Percentiles rank a stretch among this genome's conserved stretches.
These are phyloP conservation scores for Leptographium galeiforme DNA, from an alignment of 2,329 filamentous ascomycete species.

Conservation along the genomic window DNA sequence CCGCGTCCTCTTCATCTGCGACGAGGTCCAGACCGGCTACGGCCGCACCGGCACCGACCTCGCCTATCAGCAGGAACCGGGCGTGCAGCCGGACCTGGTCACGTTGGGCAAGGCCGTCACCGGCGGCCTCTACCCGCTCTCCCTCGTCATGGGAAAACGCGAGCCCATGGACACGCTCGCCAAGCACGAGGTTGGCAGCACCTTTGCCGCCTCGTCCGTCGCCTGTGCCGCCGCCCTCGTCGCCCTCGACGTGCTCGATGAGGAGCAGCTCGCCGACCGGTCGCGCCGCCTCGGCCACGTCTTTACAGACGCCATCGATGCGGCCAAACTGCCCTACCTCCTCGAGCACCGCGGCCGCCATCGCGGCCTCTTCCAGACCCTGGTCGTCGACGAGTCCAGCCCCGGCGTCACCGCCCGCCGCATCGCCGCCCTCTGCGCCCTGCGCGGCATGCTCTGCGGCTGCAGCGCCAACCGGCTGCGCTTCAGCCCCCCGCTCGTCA, in stretches of 20 bases:
- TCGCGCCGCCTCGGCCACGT: not conserved
- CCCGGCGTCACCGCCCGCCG: not conserved
- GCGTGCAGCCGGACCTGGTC: not conserved
- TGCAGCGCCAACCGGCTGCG: not conserved
- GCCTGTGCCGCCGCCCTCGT: conserved; percentile 2
- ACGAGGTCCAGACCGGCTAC: conserved; percentile 3
- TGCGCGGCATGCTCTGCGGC: conserved; percentile 3
- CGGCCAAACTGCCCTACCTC: conserved; percentile 1
- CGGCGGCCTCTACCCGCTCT: conserved; percentile 2
- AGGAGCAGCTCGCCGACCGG: not conserved
- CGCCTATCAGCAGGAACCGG: conserved; percentile 2
- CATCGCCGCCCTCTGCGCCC: not conserved
- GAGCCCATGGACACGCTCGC: not conserved
- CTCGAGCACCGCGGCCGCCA: conserved; percentile 1
- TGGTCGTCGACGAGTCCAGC: not conserved
- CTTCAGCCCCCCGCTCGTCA: conserved; percentile 1
- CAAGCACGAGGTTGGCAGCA: conserved; percentile 2
- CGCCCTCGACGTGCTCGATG: conserved; percentile 1
- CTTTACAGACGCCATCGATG: conserved; percentile 1
- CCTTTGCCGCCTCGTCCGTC: not conserved
- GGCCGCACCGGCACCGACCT: conserved; percentile 1
- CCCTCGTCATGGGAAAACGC: conserved; percentile 1
- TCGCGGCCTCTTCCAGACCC: conserved; percentile 3
- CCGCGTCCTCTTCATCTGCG: conserved; percentile 12
- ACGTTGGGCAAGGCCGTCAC: conserved; percentile 1